A percentile compares a stretch with the other conserved stretches of the same genome.
Conservation (phyloP, 257 asterid species). For the Perilla frutescens region DNA sequence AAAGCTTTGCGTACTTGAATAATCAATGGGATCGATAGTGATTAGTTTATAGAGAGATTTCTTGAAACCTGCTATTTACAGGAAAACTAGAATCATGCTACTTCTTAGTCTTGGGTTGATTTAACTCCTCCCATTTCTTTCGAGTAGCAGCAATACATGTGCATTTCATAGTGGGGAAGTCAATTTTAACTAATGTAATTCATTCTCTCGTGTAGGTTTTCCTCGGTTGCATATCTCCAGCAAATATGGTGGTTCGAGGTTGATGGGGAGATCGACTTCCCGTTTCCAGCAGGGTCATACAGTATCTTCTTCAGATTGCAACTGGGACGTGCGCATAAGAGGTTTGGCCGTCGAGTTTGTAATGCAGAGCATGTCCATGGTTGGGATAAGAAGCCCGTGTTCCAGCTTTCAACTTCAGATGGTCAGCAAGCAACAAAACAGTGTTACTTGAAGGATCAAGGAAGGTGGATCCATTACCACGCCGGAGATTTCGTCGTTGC, state of each 20-base stretch:
- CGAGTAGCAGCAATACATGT: neutral
- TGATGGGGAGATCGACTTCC: conserved; percentile 87
- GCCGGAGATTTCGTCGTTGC: conserved; percentile 76
- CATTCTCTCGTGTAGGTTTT: conserved; percentile 52
- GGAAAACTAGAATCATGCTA: neutral
- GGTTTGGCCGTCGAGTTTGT: conserved; percentile 71
- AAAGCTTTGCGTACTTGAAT: neutral
- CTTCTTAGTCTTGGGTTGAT: neutral
- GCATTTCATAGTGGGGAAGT: neutral
- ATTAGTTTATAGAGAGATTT: neutral
- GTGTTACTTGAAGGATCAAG: conserved; percentile 75
- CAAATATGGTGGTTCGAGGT: conserved; percentile 98
- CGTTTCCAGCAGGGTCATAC: conserved; percentile 77
- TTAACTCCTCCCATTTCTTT: too few relatives aligned
- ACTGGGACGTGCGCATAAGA: conserved; percentile 64
- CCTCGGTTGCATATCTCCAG: conserved; percentile 86
- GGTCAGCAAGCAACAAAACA: conserved; percentile 82
- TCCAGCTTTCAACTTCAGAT: conserved; percentile 76
- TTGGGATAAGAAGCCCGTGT: conserved; percentile 87
- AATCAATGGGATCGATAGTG: neutral
- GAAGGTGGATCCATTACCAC: conserved; percentile 73
- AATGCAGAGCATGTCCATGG: conserved; percentile 84
- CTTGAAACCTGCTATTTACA: neutral
- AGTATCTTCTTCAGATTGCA: conserved; percentile 83
- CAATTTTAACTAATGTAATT: neutral